These are phyloP conservation scores for Colletotrichum caudatum DNA, from an alignment of 2,329 filamentous ascomycete species.

Conservation along the genomic window DNA sequence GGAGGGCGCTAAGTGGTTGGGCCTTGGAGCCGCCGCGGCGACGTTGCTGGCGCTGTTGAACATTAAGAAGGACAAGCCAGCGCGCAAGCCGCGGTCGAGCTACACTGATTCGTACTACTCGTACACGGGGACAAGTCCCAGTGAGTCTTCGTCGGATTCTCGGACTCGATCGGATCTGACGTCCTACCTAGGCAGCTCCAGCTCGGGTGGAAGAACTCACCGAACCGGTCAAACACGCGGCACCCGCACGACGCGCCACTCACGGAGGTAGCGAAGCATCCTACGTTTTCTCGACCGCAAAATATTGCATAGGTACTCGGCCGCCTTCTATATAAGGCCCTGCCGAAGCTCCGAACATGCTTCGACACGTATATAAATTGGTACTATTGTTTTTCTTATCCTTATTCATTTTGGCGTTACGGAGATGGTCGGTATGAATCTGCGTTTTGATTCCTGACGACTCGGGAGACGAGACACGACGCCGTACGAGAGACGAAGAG, in stretches of 20 bases:
- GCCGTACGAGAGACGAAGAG: constrained; percentile 25
- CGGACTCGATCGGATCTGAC: constrained; percentile 42
- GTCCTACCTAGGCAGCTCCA: constrained; percentile 57
- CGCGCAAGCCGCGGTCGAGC: constrained; percentile 55
- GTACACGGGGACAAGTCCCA: constrained; percentile 64
- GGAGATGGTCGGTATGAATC: constrained; percentile 1
- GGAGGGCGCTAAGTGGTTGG: constrained; percentile 64
- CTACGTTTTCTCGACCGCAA: constrained; percentile 4
- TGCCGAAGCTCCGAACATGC: constrained; percentile 5
- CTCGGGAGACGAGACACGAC: background rate
- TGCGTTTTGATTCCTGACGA: constrained; percentile 2
- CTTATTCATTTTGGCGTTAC: constrained; percentile 19
- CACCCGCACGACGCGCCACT: constrained; percentile 46
- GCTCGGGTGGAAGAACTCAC: constrained; percentile 59
- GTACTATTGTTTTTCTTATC: constrained; percentile 15
- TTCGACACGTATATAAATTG: constrained; percentile 37
- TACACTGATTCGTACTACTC: constrained; percentile 68
- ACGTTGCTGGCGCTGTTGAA: constrained; percentile 67
- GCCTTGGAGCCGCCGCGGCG: constrained; percentile 63
- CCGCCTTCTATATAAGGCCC: constrained; percentile 3
- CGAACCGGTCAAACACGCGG: constrained; percentile 41
- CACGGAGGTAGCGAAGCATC: constrained; percentile 46
- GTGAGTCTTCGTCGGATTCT: constrained; percentile 56
- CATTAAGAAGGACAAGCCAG: constrained; percentile 62
- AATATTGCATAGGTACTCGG: constrained; percentile 11